A percentile compares a stretch with the other conserved stretches of the same genome.
Conservation (phyloP, 768 basidiomycete genomes). For the Boletus barrowsii region DNA sequence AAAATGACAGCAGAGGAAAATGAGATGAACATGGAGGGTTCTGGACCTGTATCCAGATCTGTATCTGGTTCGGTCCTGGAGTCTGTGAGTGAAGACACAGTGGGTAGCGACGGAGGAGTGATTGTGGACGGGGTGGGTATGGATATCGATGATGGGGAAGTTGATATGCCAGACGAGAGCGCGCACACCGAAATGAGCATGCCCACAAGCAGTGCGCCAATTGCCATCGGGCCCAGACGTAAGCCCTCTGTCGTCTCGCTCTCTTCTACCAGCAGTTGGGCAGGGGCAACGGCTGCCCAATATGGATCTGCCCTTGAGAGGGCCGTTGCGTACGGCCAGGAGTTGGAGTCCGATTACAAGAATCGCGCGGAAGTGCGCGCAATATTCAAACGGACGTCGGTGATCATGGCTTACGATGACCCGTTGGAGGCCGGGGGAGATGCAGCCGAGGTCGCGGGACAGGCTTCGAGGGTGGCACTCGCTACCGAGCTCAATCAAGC, state of each 20-base stretch:
- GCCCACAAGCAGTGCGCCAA: slow-evolving; percentile 22
- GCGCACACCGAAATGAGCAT: slow-evolving; percentile 10
- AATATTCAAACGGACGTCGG: slow-evolving; percentile 71
- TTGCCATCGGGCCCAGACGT: slow-evolving; percentile 31
- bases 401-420: slow-evolving; percentile 77
- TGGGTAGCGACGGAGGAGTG: slow-evolving; percentile 39
- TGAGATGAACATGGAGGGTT: slow-evolving; percentile 29
- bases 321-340: slow-evolving; percentile 74
- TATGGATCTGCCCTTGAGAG: slow-evolving; percentile 59
- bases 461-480: slow-evolving; percentile 59
- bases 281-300: slow-evolving; percentile 31
- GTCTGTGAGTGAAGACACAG: slow-evolving; percentile 34
- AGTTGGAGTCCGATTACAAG: slow-evolving; percentile 66
- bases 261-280: slow-evolving; percentile 24
- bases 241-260: slow-evolving; percentile 28
- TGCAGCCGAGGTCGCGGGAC: slow-evolving; percentile 65
- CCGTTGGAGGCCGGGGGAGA: slow-evolving; percentile 65
- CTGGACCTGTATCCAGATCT: slow-evolving; percentile 24
- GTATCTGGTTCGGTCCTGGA: slow-evolving; percentile 24
- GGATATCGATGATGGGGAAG: slow-evolving; percentile 46
- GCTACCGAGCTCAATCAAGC: slow-evolving; percentile 79
- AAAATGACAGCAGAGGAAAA: slow-evolving; percentile 45
- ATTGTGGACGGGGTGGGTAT: slow-evolving; percentile 52
- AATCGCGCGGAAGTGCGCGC: slow-evolving; percentile 59
- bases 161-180: slow-evolving; percentile 17